Base-by-base conservation (phyloP, 768 basidiomycete species). In the Phanerodontia chrysosporium region DNA sequence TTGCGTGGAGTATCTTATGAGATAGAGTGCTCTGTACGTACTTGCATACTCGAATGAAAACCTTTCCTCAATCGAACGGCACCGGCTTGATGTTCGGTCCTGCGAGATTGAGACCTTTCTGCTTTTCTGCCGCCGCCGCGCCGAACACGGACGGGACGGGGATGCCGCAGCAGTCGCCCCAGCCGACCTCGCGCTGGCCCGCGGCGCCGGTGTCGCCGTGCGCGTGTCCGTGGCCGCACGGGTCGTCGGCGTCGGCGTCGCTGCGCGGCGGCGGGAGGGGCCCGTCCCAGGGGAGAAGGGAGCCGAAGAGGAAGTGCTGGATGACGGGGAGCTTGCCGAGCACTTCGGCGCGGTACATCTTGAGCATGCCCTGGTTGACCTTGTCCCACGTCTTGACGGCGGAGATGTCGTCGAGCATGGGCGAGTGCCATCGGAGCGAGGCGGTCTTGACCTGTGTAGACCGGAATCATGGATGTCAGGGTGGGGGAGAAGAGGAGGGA, bases 401-500 rank as follows among this genome's bases (percentile, higher is more conserved):
- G 0, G 94, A 95, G 57, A 98, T 98, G 68, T 98, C 96, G 71
- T 98, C 93, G 7, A 99, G 83, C 96, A 99, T 98, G 1, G 96
- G 96, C 0, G 94, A 97, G 74, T 99, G 96, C 96, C 96, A 99
- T 53, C 94, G 82, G 0, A 98, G 79, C 0, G 95, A 95, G 0
- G 95, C 95, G 0, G 95, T 93, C 70, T 98, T 98, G 64, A 98
- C 92, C 92, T 95, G 61, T 13, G 27, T 28, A 21, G 14, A 28
- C 49, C 1, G 6, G 29, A 48, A 44, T 27, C 16, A 51, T 1
- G 0, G 9, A 29, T 25, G 42, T 45, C 9, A 53, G 14, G 14
- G 32, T 13, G 21, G 53, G 12, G 35, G 27, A 25, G 45, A n/a
- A 42, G 5, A n/a, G 28, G 39, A 22, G 14, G 25, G 13, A 16